Evolutionary conservation across 176 grass and related monocot genomes (phyloP).

Genomic region (Oryza meyeriana): DNA sequence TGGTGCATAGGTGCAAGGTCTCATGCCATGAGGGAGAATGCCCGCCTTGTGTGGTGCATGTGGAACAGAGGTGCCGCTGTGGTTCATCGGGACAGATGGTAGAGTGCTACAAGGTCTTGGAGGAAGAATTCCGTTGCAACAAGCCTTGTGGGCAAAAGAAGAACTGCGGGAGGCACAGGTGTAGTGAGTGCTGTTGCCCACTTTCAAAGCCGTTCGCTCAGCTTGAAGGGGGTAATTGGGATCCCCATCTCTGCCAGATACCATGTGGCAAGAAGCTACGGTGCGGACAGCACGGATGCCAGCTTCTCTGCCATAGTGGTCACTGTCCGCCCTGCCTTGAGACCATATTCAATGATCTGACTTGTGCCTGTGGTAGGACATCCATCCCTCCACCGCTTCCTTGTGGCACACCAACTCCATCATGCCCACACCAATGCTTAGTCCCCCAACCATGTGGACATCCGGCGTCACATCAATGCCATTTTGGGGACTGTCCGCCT

Average conservation of each 20-base stretch:
- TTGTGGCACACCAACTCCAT: constrained; percentile 75
- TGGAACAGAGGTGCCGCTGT: constrained; percentile 86
- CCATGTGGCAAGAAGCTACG: constrained; percentile 83
- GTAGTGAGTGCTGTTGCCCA: constrained; percentile 79
- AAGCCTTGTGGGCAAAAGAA: constrained; percentile 90
- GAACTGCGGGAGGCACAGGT: constrained; percentile 89
- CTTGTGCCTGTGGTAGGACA: constrained; percentile 88
- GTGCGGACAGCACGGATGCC: constrained; percentile 81
- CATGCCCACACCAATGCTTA: constrained; percentile 70
- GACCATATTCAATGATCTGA: constrained; percentile 84
- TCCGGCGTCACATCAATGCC: constrained; percentile 70
- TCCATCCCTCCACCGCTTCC: constrained; percentile 70
- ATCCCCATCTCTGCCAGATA: constrained; percentile 85
- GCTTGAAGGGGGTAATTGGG: constrained; percentile 44
- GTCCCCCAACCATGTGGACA: constrained; percentile 74
- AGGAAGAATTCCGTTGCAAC: constrained; percentile 57
- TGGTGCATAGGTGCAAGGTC: constrained; percentile 69
- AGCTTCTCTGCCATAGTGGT: constrained; percentile 79
- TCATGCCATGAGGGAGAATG: constrained; percentile 79
- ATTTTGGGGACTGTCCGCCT: constrained; percentile 83
- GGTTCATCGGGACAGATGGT: constrained; percentile 55
- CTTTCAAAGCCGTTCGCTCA: constrained; percentile 38
- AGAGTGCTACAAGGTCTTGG: constrained; percentile 67
- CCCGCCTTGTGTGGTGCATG: constrained; percentile 54
- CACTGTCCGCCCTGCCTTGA: constrained; percentile 80